A percentile compares a stretch with the other conserved stretches of the same genome.
phyloP scores from a whole-genome alignment of 2,329 filamentous ascomycete species.

The Rasamsonia emersonii region DNA sequence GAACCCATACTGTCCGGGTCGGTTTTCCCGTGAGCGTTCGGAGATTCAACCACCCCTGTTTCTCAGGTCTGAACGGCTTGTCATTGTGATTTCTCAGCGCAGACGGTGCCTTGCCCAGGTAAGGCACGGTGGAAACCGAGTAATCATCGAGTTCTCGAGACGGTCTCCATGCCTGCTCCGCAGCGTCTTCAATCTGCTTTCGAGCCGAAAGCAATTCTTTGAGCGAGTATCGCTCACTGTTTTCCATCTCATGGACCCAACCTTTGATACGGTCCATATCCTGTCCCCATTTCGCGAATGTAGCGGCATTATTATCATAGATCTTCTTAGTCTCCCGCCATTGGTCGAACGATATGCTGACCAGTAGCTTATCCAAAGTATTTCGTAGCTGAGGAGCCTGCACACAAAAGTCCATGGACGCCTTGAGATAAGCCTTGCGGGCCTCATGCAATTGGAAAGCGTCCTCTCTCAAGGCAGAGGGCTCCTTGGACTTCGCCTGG shows the following conservation, averaged over 20 bases:
- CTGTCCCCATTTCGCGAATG: constrained; percentile 57
- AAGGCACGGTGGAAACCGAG: constrained; percentile 79
- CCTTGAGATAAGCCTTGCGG: constrained; percentile 79
- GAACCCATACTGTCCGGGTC: constrained; percentile 77
- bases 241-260: constrained; percentile 92
- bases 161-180: constrained; percentile 63
- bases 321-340: constrained; percentile 77
- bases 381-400: constrained; percentile 77
- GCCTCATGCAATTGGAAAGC: constrained; percentile 93
- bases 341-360: constrained; percentile 74
- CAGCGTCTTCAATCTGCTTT: constrained; percentile 70
- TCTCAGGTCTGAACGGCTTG: constrained; percentile 51
- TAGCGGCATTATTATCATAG: constrained; percentile 54
- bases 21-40: constrained; percentile 78
- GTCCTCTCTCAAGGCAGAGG: constrained; percentile 83
- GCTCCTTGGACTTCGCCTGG: constrained; percentile 88
- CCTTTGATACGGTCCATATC: constrained; percentile 90
- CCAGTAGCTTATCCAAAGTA: constrained; percentile 75
- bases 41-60: constrained; percentile 91
- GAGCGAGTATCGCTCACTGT: constrained; percentile 73
- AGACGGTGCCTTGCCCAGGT: constrained; percentile 63
- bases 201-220: constrained; percentile 71
- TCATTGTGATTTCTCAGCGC: constrained; percentile 47
- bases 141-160: constrained; percentile 93
- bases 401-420: constrained; percentile 88